phyloP scores from a whole-genome alignment of 192 early-diverging fungal genomes.

The Piromyces finnis region DNA sequence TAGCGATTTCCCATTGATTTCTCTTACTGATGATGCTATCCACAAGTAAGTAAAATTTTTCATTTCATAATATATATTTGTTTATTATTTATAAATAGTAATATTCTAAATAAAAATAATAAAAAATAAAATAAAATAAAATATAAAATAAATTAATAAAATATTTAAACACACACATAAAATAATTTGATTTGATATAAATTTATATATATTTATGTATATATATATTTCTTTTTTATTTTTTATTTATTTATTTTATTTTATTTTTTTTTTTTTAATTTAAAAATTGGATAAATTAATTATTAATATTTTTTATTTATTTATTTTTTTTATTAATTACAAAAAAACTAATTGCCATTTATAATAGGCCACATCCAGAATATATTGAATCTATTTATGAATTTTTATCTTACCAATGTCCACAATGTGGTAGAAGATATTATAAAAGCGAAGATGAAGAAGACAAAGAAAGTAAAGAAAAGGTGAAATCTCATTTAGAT shows the following conservation, averaged over 20 bases:
- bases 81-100: neutral
- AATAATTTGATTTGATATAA: too few relatives aligned
- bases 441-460: conserved; percentile 23
- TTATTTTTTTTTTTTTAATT: too few relatives aligned
- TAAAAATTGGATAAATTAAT: too few relatives aligned
- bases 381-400: conserved; percentile 52
- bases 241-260: too few relatives aligned
- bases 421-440: conserved; percentile 82
- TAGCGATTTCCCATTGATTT: conserved; percentile 8
- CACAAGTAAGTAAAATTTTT: conserved; percentile 11
- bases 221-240: too few relatives aligned
- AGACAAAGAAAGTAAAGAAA: conserved; percentile 47
- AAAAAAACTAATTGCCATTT: neutral
- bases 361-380: conserved; percentile 28
- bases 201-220: too few relatives aligned
- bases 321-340: neutral
- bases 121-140: too few relatives aligned
- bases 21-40: conserved; percentile 25
- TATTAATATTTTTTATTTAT: too few relatives aligned
- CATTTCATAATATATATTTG: neutral
- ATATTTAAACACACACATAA: too few relatives aligned
- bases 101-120: too few relatives aligned
- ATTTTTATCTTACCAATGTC: conserved; percentile 59
- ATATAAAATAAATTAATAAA: too few relatives aligned
- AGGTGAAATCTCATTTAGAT: conserved; percentile 74